Base-by-base conservation (phyloP, 1,284 basidiomycete genomes). In the Leucocoprinus gongylophorus region DNA sequence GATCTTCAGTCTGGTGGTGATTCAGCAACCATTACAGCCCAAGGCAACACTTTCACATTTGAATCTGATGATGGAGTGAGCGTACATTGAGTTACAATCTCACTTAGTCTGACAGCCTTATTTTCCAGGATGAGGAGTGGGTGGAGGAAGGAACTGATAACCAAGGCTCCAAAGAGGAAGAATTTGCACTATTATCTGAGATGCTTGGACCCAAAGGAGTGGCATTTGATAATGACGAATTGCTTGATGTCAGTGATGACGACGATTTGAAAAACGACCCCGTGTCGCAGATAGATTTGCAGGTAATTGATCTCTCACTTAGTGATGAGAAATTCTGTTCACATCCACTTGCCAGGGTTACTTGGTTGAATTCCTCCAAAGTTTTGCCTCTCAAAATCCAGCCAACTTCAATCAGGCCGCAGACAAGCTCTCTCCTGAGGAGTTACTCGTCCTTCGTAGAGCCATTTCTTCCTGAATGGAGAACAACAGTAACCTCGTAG, bases 241-340 rank as follows among this genome's bases (percentile, higher is more conserved):
- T 84, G 20, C 71, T 83, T 42, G 81, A 83, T 18, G 77, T 78
- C 43, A 78, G 75, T 46, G 85, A 88, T 53, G 91, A 95, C 62
- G 91, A 94, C 57, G 93, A 97, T 64, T 75, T 97, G 48, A 83
- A 81, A 67, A 81, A 80, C 46, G 95, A 98, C 67, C 85, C 91
- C 1, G 77, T 95, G 50, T 92, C 88, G 37, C 83, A 85, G 59
- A 86, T 98, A 66, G 90, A 97, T 61, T 82, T 97, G 72, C 83
- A 83, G 70, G 92, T 91, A 55, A 58, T 81, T 69, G n/a, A 32
- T 49, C 32, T 21, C 41, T 8, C 26, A 46, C 30, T 39, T 29
- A n/a, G 39, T 37, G 38, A 13, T 32, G 43, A 46, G 26, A 37
- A 52, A 18, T 17, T 48, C n/a, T 32, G 48, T 33, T 47, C 40